Conservation (phyloP, 1,284 basidiomycete genomes). For the Abortiporus biennis region DNA sequence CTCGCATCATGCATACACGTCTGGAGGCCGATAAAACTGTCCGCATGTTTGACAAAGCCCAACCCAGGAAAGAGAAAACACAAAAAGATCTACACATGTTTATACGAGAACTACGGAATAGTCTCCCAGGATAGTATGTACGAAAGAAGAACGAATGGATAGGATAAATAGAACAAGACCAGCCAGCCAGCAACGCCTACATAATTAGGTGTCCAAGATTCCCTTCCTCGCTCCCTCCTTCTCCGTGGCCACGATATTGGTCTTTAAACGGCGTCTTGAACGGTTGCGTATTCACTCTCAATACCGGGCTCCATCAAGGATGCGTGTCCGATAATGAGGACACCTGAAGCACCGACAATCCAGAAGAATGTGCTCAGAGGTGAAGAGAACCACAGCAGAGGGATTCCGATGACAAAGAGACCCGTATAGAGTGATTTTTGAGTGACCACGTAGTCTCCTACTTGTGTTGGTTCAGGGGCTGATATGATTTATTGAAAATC, state of each 20-base stretch:
- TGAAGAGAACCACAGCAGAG: constrained; percentile 62
- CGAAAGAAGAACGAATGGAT: not conserved
- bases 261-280: constrained; percentile 62
- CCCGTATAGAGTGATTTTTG: constrained; percentile 80
- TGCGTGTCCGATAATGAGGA: constrained; percentile 79
- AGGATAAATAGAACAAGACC: not conserved
- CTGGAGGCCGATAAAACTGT: too few species aligned
- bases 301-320: constrained; percentile 83
- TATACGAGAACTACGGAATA: too few species aligned
- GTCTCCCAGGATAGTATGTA: too few species aligned
- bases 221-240: too few species aligned
- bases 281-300: constrained; percentile 81
- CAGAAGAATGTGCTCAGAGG: constrained; percentile 74
- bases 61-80: too few species aligned
- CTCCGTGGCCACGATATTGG: too few species aligned
- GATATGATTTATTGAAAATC: constrained; percentile 5
- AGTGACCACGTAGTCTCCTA: constrained; percentile 75
- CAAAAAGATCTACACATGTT: too few species aligned
- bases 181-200: too few species aligned
- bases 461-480: constrained; percentile 76
- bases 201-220: too few species aligned
- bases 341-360: constrained; percentile 69
- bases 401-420: constrained; percentile 75
- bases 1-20: too few species aligned
- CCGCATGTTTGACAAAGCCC: too few species aligned